Percentiles rank a stretch among this genome's conserved stretches.
Evolutionary conservation across 495 filamentous ascomycete genomes (phyloP).

Genomic region (Immersiella caudata): DNA sequence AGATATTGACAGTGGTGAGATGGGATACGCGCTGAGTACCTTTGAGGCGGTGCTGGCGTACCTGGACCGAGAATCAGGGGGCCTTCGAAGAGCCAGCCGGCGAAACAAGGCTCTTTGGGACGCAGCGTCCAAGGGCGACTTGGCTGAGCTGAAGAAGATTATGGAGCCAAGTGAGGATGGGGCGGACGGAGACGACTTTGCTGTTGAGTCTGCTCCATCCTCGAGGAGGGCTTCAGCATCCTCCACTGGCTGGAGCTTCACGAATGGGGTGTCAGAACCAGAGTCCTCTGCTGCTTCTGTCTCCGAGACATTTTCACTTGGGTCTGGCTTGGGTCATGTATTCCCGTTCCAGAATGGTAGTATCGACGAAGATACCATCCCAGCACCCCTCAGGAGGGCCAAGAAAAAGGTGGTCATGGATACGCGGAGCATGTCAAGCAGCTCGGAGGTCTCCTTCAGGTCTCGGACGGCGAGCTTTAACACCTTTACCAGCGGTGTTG

Average conservation of each 20-base stretch:
- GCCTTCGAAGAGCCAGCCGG: slow-evolving; percentile 77
- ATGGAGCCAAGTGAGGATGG: slow-evolving; percentile 63
- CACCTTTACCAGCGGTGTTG: slow-evolving; percentile 70
- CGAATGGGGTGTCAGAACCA: slow-evolving; percentile 49
- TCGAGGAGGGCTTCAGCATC: slow-evolving; percentile 46
- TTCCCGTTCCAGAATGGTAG: slow-evolving; percentile 77
- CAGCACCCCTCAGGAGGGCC: slow-evolving; percentile 53
- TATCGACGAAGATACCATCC: slow-evolving; percentile 35
- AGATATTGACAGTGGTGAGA: slow-evolving; percentile 95
- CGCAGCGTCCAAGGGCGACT: slow-evolving; percentile 72
- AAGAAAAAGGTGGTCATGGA: slow-evolving; percentile 85
- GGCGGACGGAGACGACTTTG: slow-evolving; percentile 47
- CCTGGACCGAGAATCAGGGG: slow-evolving; percentile 78
- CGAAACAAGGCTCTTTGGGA: slow-evolving; percentile 89
- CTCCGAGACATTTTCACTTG: slow-evolving; percentile 52
- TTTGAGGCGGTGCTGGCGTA: slow-evolving; percentile 95
- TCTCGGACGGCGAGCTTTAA: slow-evolving; percentile 77
- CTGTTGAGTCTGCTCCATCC: slow-evolving; percentile 39
- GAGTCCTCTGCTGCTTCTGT: slow-evolving; percentile 49
- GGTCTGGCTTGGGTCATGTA: slow-evolving; percentile 77
- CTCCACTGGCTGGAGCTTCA: slow-evolving; percentile 45
- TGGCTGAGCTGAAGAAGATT: slow-evolving; percentile 74
- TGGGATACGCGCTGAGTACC: slow-evolving; percentile 95
- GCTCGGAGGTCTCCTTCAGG: slow-evolving; percentile 74
- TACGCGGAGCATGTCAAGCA: slow-evolving; percentile 81